Evolutionary conservation across 345 rosid genomes (phyloP).

Genomic region (Melaleuca quinquenervia): DNA sequence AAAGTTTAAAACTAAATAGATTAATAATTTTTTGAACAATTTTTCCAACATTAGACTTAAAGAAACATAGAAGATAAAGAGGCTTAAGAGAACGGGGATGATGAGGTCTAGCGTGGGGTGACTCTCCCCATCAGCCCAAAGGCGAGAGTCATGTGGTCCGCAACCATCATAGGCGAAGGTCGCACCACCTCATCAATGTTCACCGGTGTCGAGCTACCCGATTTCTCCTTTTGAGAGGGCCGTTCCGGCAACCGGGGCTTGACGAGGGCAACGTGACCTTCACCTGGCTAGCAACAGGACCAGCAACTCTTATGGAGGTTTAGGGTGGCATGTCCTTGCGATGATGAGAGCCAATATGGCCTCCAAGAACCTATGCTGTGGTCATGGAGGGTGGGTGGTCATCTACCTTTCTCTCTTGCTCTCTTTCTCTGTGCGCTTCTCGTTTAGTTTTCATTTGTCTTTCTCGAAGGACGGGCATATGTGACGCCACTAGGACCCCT

Average conservation of each 20-base stretch:
- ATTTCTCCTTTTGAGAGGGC: neutral
- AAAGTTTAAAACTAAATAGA: no score
- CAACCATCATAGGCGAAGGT: accelerated
- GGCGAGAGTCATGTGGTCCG: neutral
- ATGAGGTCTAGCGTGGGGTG: neutral
- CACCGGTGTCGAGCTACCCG: neutral
- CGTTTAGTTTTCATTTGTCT: neutral
- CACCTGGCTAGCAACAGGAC: neutral
- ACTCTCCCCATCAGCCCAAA: neutral
- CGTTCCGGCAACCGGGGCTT: neutral
- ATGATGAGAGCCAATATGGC: neutral
- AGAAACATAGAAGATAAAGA: no score
- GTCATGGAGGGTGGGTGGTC: neutral
- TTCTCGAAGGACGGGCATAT: neutral
- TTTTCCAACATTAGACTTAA: no score
- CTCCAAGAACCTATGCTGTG: neutral
- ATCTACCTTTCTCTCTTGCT: no score
- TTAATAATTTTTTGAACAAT: no score
- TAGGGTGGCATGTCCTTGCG: neutral
- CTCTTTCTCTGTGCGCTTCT: neutral
- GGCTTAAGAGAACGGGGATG: neutral
- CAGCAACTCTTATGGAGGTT: neutral
- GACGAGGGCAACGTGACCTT: neutral
- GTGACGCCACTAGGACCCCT: neutral
- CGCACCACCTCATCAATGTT: neutral